phyloP scores from a whole-genome alignment of 2,329 filamentous ascomycete species.

The Chaetothyriales sp. region DNA sequence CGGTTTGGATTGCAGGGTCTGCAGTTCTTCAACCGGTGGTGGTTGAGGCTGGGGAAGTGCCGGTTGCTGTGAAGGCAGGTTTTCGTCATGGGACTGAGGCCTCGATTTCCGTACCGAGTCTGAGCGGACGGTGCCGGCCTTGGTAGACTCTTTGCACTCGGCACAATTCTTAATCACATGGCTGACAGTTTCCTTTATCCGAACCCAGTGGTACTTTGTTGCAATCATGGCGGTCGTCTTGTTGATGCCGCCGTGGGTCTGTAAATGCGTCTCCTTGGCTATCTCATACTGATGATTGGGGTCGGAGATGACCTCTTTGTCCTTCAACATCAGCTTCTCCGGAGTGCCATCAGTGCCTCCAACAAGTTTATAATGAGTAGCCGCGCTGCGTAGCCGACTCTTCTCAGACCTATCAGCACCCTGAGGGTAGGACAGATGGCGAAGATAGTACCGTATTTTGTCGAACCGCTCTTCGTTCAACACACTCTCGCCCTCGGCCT shows the following conservation, averaged over 20 bases:
- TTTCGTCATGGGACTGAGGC: neutral
- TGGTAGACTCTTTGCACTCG: slow-evolving; percentile 70
- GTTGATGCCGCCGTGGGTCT: slow-evolving; percentile 83
- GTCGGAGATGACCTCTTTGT: slow-evolving; percentile 91
- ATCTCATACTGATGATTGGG: slow-evolving; percentile 83
- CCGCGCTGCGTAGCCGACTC: slow-evolving; percentile 79
- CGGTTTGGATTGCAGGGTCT: slow-evolving; percentile 4
- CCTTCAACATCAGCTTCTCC: slow-evolving; percentile 87
- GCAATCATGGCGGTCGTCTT: slow-evolving; percentile 92
- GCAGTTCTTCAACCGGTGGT: slow-evolving; percentile 3
- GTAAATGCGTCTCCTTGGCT: slow-evolving; percentile 58
- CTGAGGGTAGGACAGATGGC: slow-evolving; percentile 81
- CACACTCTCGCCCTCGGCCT: slow-evolving; percentile 58
- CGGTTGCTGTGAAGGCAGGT: neutral
- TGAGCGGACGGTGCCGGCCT: slow-evolving; percentile 32
- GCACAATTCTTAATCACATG: slow-evolving; percentile 83
- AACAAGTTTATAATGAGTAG: slow-evolving; percentile 81
- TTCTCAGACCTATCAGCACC: slow-evolving; percentile 92
- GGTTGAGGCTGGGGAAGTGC: neutral
- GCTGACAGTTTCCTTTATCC: slow-evolving; percentile 94
- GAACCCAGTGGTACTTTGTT: slow-evolving; percentile 90
- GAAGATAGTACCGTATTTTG: slow-evolving; percentile 95
- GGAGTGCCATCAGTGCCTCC: slow-evolving; percentile 32
- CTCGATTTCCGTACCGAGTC: slow-evolving; percentile 13
- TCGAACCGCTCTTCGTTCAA: slow-evolving; percentile 94